These are phyloP conservation scores for Heimioporus retisporus DNA, from an alignment of 1,284 basidiomycete species.

Conservation along the genomic window DNA sequence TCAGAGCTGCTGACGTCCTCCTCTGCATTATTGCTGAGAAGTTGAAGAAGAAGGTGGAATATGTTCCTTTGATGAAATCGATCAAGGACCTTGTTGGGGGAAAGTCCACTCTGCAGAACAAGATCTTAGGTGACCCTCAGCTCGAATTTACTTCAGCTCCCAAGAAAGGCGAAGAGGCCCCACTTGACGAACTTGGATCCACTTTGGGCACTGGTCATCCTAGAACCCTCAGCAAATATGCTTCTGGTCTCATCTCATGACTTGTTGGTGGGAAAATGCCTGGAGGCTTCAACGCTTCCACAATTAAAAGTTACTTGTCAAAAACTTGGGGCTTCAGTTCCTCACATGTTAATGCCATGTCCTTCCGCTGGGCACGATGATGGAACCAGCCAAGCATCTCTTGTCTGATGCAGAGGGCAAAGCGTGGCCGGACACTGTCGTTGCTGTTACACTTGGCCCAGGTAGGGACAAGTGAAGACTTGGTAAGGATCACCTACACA, in stretches of 20 bases:
- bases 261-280: constrained; percentile 99
- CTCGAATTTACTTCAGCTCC: constrained; percentile 93
- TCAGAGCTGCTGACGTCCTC: constrained; percentile 94
- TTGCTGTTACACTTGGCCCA: no score
- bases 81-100: constrained; percentile 99
- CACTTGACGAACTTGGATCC: constrained; percentile 95
- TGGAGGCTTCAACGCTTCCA: constrained; percentile 96
- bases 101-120: constrained; percentile 98
- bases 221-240: constrained; percentile 93
- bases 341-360: constrained; percentile 86
- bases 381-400: constrained; percentile 96
- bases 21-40: constrained; percentile 96
- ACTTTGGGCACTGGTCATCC: constrained; percentile 71
- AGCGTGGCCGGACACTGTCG: constrained; percentile 92
- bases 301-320: constrained; percentile 90
- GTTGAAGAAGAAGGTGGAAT: constrained; percentile 98
- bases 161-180: constrained; percentile 98
- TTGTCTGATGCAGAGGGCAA: constrained; percentile 94
- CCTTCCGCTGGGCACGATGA: constrained; percentile 91
- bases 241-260: constrained; percentile 92
- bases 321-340: constrained; percentile 97
- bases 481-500: no score
- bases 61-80: constrained; percentile 93
- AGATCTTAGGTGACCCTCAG: constrained; percentile 95
- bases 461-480: no score